phyloP scores from a whole-genome alignment of 2,329 filamentous ascomycete species.

The Botrytis paeoniae region DNA sequence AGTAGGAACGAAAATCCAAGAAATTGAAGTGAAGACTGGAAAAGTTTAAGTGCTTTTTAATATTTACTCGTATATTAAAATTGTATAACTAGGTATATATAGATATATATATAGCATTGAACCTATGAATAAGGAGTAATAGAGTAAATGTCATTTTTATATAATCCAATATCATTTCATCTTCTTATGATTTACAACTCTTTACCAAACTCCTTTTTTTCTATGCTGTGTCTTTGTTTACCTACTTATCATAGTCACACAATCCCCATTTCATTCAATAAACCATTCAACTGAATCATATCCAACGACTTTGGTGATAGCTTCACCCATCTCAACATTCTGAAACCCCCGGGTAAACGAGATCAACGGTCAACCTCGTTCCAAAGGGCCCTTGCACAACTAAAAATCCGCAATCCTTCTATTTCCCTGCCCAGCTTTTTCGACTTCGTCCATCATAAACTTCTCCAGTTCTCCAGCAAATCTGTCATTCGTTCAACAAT shows the following conservation, averaged over 20 bases:
- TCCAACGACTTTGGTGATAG: neutral
- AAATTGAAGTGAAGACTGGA: neutral
- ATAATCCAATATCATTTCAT: neutral
- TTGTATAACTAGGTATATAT: neutral
- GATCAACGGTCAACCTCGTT: constrained; percentile 1
- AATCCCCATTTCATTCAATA: neutral
- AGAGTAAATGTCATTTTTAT: neutral
- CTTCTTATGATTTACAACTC: neutral
- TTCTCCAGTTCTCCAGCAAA: neutral
- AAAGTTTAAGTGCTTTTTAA: neutral
- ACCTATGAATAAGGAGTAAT: constrained; percentile 2
- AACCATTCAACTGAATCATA: neutral
- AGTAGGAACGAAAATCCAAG: neutral
- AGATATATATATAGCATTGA: neutral
- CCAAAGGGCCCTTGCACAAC: constrained; percentile 17
- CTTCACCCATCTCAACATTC: neutral
- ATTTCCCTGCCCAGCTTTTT: constrained; percentile 5
- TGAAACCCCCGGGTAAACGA: constrained; percentile 6
- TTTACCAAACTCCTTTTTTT: neutral
- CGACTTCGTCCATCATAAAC: neutral
- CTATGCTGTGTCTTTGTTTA: neutral
- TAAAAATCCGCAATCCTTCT: constrained; percentile 10
- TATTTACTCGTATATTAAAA: constrained; percentile 2
- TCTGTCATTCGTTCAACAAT: constrained; percentile 14
- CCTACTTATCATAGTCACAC: neutral